Conservation (phyloP, 2,329 filamentous ascomycete genomes). For the Ophidiomyces ophidiicola region DNA sequence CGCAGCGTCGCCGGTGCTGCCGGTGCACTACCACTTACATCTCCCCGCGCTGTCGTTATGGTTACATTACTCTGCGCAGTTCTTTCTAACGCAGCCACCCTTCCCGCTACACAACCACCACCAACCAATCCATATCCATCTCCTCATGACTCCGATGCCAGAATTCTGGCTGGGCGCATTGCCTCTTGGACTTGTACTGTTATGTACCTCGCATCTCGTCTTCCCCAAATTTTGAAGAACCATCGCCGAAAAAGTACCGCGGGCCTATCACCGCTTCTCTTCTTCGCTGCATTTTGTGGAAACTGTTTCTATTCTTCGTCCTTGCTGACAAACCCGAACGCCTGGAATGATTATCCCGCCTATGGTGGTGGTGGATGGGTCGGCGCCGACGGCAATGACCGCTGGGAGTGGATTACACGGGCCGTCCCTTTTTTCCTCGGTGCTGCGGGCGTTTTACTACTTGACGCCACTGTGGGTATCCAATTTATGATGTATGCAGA, state of each 20-base stretch:
- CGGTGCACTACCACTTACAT: slow-evolving; percentile 23
- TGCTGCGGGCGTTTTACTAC: slow-evolving; percentile 49
- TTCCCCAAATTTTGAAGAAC: slow-evolving; percentile 57
- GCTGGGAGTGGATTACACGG: slow-evolving; percentile 45
- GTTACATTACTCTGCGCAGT: slow-evolving; percentile 36
- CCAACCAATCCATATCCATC: slow-evolving; percentile 18
- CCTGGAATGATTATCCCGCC: slow-evolving; percentile 46
- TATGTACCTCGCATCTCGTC: slow-evolving; percentile 47
- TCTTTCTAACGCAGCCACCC: slow-evolving; percentile 32
- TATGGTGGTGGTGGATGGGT: slow-evolving; percentile 51
- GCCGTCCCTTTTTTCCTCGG: slow-evolving; percentile 54
- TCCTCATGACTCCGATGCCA: slow-evolving; percentile 21
- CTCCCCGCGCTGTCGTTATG: slow-evolving; percentile 35
- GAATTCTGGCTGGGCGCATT: slow-evolving; percentile 39
- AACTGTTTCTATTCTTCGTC: slow-evolving; percentile 56
- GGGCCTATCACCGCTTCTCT: slow-evolving; percentile 51
- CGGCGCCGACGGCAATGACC: slow-evolving; percentile 42
- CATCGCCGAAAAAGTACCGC: slow-evolving; percentile 50
- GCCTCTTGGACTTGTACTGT: slow-evolving; percentile 46
- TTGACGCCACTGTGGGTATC: slow-evolving; percentile 51
- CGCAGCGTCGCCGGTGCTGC: slow-evolving; percentile 20
- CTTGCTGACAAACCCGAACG: slow-evolving; percentile 51
- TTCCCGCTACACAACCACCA: slow-evolving; percentile 19
- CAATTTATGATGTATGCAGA: slow-evolving; percentile 52
- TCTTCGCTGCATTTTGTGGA: slow-evolving; percentile 54